These are phyloP conservation scores for Blepharisma japonicum DNA, from an alignment of 73 alveolate species.

Conservation along the genomic window DNA sequence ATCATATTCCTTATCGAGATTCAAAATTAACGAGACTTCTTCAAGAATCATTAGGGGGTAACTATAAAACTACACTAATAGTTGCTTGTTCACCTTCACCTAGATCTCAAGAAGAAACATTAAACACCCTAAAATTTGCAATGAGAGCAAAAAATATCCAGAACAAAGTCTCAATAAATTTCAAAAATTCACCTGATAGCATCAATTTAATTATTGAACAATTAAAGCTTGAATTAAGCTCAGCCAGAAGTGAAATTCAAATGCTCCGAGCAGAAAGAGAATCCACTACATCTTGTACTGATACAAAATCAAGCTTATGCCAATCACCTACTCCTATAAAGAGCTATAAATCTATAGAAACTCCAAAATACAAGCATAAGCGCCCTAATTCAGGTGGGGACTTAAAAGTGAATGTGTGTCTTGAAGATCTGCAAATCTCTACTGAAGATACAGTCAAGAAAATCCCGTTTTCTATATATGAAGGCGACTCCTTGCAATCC, in stretches of 20 bases:
- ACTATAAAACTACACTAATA: constrained; percentile 84
- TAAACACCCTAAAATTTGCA: constrained; percentile 85
- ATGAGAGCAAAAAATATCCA: constrained; percentile 83
- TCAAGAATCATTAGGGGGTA: constrained; percentile 95
- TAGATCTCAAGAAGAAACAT: constrained; percentile 81
- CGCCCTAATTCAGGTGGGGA: too few relatives aligned
- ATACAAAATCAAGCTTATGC: too few relatives aligned
- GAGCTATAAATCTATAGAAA: too few relatives aligned
- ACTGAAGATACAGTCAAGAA: too few relatives aligned
- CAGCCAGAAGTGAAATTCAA: constrained; percentile 1
- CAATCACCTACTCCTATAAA: too few relatives aligned
- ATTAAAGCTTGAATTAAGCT: background rate
- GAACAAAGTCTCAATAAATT: constrained; percentile 68
- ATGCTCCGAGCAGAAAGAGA: background rate
- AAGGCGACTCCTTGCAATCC: too few relatives aligned
- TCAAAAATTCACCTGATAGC: constrained; percentile 67
- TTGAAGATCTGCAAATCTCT: too few relatives aligned
- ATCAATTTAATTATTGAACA: background rate
- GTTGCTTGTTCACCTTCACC: constrained; percentile 90
- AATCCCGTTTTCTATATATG: too few relatives aligned
- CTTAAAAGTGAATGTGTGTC: too few relatives aligned
- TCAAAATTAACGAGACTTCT: constrained; percentile 89
- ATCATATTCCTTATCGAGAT: constrained; percentile 81
- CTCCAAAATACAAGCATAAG: too few relatives aligned
- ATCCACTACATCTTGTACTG: too few relatives aligned